Conservation (phyloP, 169 alveolate genomes). For the Babesia ovis region DNA sequence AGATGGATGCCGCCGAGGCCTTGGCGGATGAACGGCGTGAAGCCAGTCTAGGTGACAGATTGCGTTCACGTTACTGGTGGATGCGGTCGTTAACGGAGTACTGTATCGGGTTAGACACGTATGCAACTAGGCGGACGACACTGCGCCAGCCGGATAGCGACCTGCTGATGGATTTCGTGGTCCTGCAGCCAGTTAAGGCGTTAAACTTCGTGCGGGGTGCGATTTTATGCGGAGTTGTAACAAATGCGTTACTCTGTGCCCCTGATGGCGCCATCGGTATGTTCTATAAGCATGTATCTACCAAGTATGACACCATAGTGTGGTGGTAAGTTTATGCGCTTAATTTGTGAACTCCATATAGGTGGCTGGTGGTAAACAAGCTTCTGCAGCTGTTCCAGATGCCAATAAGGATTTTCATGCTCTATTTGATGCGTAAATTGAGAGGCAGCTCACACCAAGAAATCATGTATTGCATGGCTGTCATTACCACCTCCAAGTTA, state of each 20-base stretch:
- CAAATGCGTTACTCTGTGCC: slow-evolving; percentile 31
- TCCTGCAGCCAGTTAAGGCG: slow-evolving; percentile 36
- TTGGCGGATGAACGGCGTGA: not conserved
- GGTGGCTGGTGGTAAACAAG: slow-evolving; percentile 63
- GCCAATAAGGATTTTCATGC: slow-evolving; percentile 21
- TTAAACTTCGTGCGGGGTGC: slow-evolving; percentile 26
- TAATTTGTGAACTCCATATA: not conserved
- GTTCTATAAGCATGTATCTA: not conserved
- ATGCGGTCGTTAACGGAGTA: slow-evolving; percentile 24
- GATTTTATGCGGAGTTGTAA: slow-evolving; percentile 29
- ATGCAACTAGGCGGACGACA: not conserved
- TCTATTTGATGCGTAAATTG: not conserved
- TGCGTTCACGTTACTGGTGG: slow-evolving; percentile 15
- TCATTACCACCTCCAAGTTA: slow-evolving; percentile 69
- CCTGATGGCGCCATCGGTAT: slow-evolving; percentile 10
- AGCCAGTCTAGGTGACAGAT: slow-evolving; percentile 18
- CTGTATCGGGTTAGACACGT: slow-evolving; percentile 27
- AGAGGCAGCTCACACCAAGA: slow-evolving; percentile 37
- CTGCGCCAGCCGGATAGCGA: slow-evolving; percentile 5
- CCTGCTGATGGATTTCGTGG: slow-evolving; percentile 52
- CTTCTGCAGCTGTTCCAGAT: slow-evolving; percentile 32
- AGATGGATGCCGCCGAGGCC: not conserved
- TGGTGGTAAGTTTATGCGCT: slow-evolving; percentile 5
- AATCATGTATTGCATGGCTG: slow-evolving; percentile 59
- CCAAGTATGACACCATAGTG: not conserved